A percentile compares a stretch with the other conserved stretches of the same genome.
Evolutionary conservation across 2,329 filamentous ascomycete species (phyloP).

Genomic region (Rasamsonia emersonii): DNA sequence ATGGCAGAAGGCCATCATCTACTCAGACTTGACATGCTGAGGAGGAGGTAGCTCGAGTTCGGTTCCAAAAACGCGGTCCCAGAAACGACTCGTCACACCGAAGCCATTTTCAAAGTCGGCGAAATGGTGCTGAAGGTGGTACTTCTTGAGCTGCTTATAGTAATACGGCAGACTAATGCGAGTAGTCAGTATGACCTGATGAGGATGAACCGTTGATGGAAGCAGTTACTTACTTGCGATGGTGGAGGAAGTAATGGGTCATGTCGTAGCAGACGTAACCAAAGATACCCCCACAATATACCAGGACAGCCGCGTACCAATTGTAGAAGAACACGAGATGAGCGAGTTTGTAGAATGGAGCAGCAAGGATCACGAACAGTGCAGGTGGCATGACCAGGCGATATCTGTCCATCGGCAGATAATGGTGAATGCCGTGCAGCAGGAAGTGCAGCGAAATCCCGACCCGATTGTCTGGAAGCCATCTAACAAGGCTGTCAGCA

Average conservation of each 20-base stretch:
- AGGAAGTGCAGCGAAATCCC: slow-evolving; percentile 82
- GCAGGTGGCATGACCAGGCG: slow-evolving; percentile 94
- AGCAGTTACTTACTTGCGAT: slow-evolving; percentile 58
- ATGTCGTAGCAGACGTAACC: slow-evolving; percentile 95
- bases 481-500: slow-evolving; percentile 43
- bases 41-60: slow-evolving; percentile 50
- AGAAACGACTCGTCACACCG: slow-evolving; percentile 91
- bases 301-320: slow-evolving; percentile 70
- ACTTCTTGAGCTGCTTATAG: slow-evolving; percentile 92
- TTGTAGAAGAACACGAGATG: slow-evolving; percentile 73
- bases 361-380: slow-evolving; percentile 72
- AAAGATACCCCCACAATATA: slow-evolving; percentile 85
- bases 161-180: slow-evolving; percentile 62
- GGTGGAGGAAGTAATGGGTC: slow-evolving; percentile 98
- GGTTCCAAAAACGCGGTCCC: slow-evolving; percentile 88
- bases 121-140: slow-evolving; percentile 94
- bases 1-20: slow-evolving; percentile 5
- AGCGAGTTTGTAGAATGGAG: slow-evolving; percentile 87
- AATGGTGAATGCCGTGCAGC: slow-evolving; percentile 95
- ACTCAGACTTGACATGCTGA: slow-evolving; percentile 30
- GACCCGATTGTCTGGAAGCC: slow-evolving; percentile 84
- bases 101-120: slow-evolving; percentile 97
- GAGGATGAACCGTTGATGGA: neutral
- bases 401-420: slow-evolving; percentile 98
- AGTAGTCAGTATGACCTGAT: slow-evolving; percentile 7